A percentile compares a stretch with the other conserved stretches of the same genome.
Evolutionary conservation across 1,139 yeast species (phyloP).

Genomic region (Pichia norvegensis): DNA sequence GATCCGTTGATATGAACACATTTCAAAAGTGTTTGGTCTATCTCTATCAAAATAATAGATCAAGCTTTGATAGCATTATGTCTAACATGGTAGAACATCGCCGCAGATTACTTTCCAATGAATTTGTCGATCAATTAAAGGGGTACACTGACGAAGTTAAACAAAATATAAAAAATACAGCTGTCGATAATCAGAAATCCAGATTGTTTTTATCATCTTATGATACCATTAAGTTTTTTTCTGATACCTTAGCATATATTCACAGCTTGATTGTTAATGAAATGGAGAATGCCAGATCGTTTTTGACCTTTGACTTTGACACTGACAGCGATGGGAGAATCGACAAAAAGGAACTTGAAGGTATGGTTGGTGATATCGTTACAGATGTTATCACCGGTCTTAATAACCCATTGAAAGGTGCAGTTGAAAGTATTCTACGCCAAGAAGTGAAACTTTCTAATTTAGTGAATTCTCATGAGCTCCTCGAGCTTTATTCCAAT

Average conservation of each 20-base stretch:
- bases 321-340: slow-evolving; percentile 8
- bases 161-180: neutral
- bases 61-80: slow-evolving; percentile 44
- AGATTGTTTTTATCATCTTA: slow-evolving; percentile 64
- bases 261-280: slow-evolving; percentile 90
- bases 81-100: slow-evolving; percentile 52
- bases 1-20: slow-evolving; percentile 3
- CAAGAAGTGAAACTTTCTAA: slow-evolving; percentile 52
- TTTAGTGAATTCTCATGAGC: slow-evolving; percentile 51
- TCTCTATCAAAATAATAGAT: slow-evolving; percentile 25
- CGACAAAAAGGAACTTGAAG: slow-evolving; percentile 21
- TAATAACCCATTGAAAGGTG: slow-evolving; percentile 41
- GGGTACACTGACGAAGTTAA: slow-evolving; percentile 28
- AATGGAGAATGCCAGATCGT: slow-evolving; percentile 58
- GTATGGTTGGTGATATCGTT: slow-evolving; percentile 33
- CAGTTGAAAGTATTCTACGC: slow-evolving; percentile 63
- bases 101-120: slow-evolving; percentile 49
- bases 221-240: slow-evolving; percentile 76
- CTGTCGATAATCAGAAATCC: neutral
- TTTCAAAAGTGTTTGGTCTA: slow-evolving; percentile 27
- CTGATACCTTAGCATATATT: slow-evolving; percentile 83
- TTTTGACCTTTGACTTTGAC: slow-evolving; percentile 36
- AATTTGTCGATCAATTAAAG: slow-evolving; percentile 47
- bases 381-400: slow-evolving; percentile 43
- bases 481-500: slow-evolving; percentile 58